A percentile compares a stretch with the other conserved stretches of the same genome.
phyloP scores from a whole-genome alignment of 2,329 filamentous ascomycete species.

The Aspergillus ochraceoroseus region DNA sequence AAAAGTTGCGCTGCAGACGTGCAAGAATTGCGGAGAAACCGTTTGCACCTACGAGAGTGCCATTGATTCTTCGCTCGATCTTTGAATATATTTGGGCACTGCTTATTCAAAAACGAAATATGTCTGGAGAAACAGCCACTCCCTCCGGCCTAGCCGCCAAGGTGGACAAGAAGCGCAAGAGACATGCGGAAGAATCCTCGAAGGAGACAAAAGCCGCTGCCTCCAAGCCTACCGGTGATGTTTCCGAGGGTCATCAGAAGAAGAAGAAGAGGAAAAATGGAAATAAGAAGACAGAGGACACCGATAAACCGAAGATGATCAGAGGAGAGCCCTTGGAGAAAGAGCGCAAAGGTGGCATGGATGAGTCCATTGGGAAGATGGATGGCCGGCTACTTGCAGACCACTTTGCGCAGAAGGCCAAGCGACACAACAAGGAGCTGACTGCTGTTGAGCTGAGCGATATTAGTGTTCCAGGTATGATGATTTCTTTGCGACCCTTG shows the following conservation, averaged over 20 bases:
- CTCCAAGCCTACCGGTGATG: slow-evolving; percentile 18
- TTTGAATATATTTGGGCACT: not conserved
- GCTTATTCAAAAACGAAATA: not conserved
- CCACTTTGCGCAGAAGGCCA: slow-evolving; percentile 73
- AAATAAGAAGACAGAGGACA: slow-evolving; percentile 22
- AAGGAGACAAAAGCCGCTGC: slow-evolving; percentile 26
- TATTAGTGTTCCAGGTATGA: slow-evolving; percentile 68
- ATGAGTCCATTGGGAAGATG: slow-evolving; percentile 75
- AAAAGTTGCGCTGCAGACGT: slow-evolving; percentile 3
- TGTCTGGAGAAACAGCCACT: slow-evolving; percentile 20
- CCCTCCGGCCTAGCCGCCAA: slow-evolving; percentile 31
- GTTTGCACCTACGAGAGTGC: not conserved
- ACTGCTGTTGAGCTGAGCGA: slow-evolving; percentile 82
- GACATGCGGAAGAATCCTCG: slow-evolving; percentile 33
- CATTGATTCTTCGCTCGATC: not conserved
- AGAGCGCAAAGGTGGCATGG: slow-evolving; percentile 68
- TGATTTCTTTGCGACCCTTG: not conserved
- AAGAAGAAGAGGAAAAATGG: slow-evolving; percentile 32
- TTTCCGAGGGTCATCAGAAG: slow-evolving; percentile 27
- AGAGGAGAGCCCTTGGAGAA: slow-evolving; percentile 26
- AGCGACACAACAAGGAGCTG: slow-evolving; percentile 71
- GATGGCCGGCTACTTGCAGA: slow-evolving; percentile 79
- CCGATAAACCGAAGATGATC: slow-evolving; percentile 21
- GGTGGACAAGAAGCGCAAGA: slow-evolving; percentile 41
- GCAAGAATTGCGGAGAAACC: slow-evolving; percentile 2